A percentile compares a stretch with the other conserved stretches of the same genome.
phyloP scores from a whole-genome alignment of 2,329 filamentous ascomycete genomes.

The Aspergillus oerlinghausenensis region DNA sequence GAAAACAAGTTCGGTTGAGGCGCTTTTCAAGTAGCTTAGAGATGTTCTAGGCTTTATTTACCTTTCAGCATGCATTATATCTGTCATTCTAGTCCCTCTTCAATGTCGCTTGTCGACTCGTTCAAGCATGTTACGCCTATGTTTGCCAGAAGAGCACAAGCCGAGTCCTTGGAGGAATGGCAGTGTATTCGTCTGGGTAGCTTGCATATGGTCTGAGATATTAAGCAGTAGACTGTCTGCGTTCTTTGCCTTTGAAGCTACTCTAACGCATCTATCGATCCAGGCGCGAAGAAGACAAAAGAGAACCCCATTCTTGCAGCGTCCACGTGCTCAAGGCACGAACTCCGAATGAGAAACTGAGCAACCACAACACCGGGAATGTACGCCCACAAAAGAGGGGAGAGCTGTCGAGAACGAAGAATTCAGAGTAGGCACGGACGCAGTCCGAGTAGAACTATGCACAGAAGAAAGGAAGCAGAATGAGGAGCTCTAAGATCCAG shows the following conservation, averaged over 20 bases:
- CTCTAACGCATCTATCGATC: neutral
- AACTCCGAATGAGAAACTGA: neutral
- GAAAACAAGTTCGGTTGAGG: conserved; percentile 12
- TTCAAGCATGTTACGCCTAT: neutral
- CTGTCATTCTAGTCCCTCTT: conserved; percentile 8
- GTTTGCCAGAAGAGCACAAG: neutral
- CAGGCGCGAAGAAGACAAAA: neutral
- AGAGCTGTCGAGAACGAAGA: neutral
- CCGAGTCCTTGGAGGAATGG: neutral
- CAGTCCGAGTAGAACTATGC: neutral
- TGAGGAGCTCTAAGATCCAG: conserved; percentile 9
- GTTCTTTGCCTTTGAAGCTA: neutral
- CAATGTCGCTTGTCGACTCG: neutral
- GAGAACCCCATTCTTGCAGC: neutral
- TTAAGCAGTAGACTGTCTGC: neutral
- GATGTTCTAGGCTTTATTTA: conserved; percentile 13
- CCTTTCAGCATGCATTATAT: conserved; percentile 14
- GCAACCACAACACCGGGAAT: neutral
- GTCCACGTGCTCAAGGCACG: neutral
- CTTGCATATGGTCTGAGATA: neutral
- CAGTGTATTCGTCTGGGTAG: neutral
- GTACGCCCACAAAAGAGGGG: neutral
- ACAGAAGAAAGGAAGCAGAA: conserved; percentile 3
- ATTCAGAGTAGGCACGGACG: neutral
- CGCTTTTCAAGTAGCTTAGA: conserved; percentile 15